These are phyloP conservation scores for Phytophthora tubulina DNA, from an alignment of 352 stramenopile genomes.

Conservation along the genomic window DNA sequence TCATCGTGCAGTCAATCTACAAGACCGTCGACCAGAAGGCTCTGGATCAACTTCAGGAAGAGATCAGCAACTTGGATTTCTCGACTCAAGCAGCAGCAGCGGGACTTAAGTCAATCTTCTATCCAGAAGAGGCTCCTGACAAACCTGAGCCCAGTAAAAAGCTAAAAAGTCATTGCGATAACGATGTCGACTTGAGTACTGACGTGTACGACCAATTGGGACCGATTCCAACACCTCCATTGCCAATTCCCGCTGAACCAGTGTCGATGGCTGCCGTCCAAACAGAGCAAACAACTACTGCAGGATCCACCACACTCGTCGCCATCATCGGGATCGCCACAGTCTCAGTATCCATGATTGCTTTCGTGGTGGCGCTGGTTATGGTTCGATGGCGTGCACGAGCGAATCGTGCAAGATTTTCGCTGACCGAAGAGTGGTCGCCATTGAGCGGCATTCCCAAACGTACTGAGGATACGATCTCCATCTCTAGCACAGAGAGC, in stretches of 20 bases:
- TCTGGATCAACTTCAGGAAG: conserved; percentile 28
- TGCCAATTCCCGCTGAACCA: conserved; percentile 2
- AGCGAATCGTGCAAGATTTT: conserved; percentile 1
- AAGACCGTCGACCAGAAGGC: conserved; percentile 53
- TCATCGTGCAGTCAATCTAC: conserved; percentile 57
- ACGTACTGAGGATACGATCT: conserved; percentile 17
- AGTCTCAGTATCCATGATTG: conserved; percentile 14
- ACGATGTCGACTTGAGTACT: background rate
- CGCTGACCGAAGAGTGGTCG: conserved; percentile 4
- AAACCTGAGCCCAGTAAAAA: background rate
- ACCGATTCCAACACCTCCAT: background rate
- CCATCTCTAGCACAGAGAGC: conserved; percentile 18
- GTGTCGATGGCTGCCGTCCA: background rate
- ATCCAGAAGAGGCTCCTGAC: background rate
- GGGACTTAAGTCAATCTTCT: background rate
- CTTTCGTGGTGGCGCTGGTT: conserved; percentile 19
- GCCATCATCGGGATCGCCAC: conserved; percentile 18
- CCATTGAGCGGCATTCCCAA: conserved; percentile 11
- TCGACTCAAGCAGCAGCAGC: background rate
- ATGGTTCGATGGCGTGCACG: conserved; percentile 18
- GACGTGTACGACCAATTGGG: background rate
- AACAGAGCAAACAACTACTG: background rate
- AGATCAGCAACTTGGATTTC: conserved; percentile 46
- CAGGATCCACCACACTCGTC: conserved; percentile 9
- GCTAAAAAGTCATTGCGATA: too few species aligned